phyloP scores from a whole-genome alignment of 148 eudicot species.

The Vaccinium darrowii region DNA sequence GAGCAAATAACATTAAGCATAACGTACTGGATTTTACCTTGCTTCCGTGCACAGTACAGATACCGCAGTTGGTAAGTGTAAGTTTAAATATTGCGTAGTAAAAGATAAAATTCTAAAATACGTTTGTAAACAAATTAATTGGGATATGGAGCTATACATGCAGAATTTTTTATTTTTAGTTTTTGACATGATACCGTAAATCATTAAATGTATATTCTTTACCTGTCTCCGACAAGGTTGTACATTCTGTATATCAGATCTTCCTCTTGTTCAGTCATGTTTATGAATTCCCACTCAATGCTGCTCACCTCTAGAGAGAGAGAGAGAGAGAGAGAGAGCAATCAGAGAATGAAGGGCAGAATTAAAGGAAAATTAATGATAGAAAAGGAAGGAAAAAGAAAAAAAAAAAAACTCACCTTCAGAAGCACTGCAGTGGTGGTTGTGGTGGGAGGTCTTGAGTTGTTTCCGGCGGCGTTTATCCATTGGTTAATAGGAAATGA shows the following conservation, averaged over 20 bases:
- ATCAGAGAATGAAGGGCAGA: background rate
- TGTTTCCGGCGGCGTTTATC: slow-evolving; percentile 21
- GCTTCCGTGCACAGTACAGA: too few relatives aligned
- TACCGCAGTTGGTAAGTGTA: too few relatives aligned
- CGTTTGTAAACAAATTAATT: background rate
- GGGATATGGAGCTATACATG: too few relatives aligned
- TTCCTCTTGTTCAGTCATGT: slow-evolving; percentile 44
- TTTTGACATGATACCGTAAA: background rate
- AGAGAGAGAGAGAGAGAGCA: background rate
- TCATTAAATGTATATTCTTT: background rate
- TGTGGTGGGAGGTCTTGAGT: slow-evolving; percentile 10
- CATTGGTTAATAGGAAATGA: background rate
- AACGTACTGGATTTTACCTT: too few relatives aligned
- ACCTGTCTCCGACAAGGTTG: slow-evolving; percentile 51
- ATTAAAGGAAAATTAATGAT: background rate
- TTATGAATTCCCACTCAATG: slow-evolving; percentile 36
- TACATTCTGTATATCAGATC: slow-evolving; percentile 45
- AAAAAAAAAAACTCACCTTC: slow-evolving; percentile 9
- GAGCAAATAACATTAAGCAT: too few relatives aligned
- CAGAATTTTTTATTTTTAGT: too few relatives aligned
- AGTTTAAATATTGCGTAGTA: background rate
- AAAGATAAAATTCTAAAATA: background rate
- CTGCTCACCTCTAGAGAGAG: slow-evolving; percentile 35
- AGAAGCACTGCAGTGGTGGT: slow-evolving; percentile 3
- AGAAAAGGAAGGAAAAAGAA: background rate